These are phyloP conservation scores for Ustilago nuda DNA, from an alignment of 1,284 basidiomycete species.

Conservation along the genomic window DNA sequence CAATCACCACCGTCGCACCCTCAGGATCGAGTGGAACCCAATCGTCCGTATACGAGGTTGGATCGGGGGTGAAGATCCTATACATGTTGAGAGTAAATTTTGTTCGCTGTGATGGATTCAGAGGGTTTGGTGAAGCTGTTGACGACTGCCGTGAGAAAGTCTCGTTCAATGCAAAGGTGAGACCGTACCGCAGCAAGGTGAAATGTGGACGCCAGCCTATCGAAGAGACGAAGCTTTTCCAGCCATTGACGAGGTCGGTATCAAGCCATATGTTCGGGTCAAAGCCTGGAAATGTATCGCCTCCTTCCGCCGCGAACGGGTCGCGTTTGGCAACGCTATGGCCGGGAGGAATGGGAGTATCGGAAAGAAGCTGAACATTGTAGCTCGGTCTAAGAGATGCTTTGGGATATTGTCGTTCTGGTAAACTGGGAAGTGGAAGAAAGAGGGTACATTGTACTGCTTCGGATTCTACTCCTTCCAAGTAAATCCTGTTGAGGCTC, in stretches of 20 bases:
- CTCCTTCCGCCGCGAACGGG: constrained; percentile 1
- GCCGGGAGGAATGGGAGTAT: neutral
- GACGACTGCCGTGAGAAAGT: constrained; percentile 15
- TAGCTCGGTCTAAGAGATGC: constrained; percentile 40
- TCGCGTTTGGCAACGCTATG: neutral
- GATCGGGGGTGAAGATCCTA: constrained; percentile 46
- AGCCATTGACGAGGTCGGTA: constrained; percentile 32
- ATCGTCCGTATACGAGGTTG: constrained; percentile 35
- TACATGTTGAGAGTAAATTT: constrained; percentile 36
- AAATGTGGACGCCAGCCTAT: constrained; percentile 47
- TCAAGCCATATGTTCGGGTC: constrained; percentile 22
- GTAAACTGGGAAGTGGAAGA: constrained; percentile 35
- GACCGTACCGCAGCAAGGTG: constrained; percentile 31
- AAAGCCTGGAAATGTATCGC: constrained; percentile 6
- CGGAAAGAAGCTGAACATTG: constrained; percentile 32
- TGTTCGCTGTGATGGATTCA: constrained; percentile 29
- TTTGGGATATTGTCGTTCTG: constrained; percentile 41
- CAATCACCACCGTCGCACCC: constrained; percentile 38
- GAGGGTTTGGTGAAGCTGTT: constrained; percentile 7
- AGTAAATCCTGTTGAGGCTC: neutral
- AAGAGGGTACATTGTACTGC: constrained; percentile 24
- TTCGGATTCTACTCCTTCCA: neutral
- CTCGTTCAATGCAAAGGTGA: constrained; percentile 27
- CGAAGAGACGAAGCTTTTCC: constrained; percentile 41
- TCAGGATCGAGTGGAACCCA: constrained; percentile 41